Evolutionary conservation across 2,329 filamentous ascomycete species (phyloP), one percentile per base, ranked within the genome.

Genomic region (Calonectria montana): DNA sequence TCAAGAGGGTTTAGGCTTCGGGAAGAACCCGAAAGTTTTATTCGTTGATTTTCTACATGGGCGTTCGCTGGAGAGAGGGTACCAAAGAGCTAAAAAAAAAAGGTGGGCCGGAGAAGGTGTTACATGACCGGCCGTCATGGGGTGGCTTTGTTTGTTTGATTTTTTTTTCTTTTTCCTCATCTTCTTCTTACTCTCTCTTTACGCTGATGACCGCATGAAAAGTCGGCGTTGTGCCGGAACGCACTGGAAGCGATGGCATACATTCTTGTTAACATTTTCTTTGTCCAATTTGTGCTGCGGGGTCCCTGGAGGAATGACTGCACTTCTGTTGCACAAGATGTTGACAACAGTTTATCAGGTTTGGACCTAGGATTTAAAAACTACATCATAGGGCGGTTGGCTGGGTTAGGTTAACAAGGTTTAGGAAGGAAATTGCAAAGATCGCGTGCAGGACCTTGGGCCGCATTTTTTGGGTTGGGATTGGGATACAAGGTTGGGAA

Each of bases 71-170:
- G 77, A 68, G 65, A 67, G 48, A 59, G 69, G 37, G 64, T 55
- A 67, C 27, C 31, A 59, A 62, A 70, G 65, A 48, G 76, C 31
- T 59, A 63, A 75, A 77, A 67, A 76, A 76, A 79, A 79, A 73
- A n/a, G 75, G 70, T 73, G 74, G 72, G 74, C 65, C 63, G 48
- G 75, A 73, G 69, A 45, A 65, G 50, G 66, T 37, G 68, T 73
- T 72, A 43, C 21, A 73, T 72, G 76, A 71, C 57, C 62, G 67
- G 72, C 62, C 68, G 50, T 65, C 59, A 67, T 65, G 35, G 47
- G 61, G 70, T 72, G 65, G 67, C 69, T 45, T 73, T 70, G 57
- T 45, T 67, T 35, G 31, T 35, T 65, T 69, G 67, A 41, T 57
- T 67, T 71, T 64, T 13, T 43, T 67, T 31, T 61, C 25, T 64